phyloP scores from a whole-genome alignment of 2,329 filamentous ascomycete genomes.

The Ophiocordyceps robertsii region DNA sequence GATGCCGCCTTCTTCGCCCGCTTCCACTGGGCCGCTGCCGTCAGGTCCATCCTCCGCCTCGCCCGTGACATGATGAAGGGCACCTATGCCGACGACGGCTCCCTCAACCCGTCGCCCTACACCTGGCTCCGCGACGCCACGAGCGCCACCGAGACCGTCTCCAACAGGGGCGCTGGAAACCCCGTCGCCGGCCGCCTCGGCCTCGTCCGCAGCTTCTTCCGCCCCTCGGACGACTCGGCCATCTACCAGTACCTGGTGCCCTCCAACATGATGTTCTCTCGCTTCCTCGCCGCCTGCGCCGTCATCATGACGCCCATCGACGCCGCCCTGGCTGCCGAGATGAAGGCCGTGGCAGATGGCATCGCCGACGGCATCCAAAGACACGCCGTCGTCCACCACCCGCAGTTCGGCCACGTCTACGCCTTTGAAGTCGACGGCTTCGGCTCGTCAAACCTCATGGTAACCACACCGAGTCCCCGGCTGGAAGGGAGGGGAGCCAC shows the following conservation, averaged over 20 bases:
- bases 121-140: constrained; percentile 64
- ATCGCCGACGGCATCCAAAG: constrained; percentile 56
- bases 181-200: constrained; percentile 70
- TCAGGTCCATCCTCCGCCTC: constrained; percentile 55
- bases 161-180: constrained; percentile 63
- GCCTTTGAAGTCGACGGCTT: constrained; percentile 60
- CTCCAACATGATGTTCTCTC: constrained; percentile 72
- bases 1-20: constrained; percentile 63
- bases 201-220: constrained; percentile 74
- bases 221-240: constrained; percentile 79
- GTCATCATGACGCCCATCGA: constrained; percentile 30
- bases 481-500: background rate
- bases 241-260: constrained; percentile 81
- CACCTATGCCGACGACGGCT: constrained; percentile 53
- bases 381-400: constrained; percentile 51
- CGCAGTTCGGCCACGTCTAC: constrained; percentile 50
- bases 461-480: constrained; percentile 1
- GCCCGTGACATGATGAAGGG: constrained; percentile 58
- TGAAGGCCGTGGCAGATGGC: constrained; percentile 39
- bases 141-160: constrained; percentile 67
- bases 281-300: constrained; percentile 40
- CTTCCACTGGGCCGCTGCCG: constrained; percentile 57
- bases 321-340: constrained; percentile 39
- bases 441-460: constrained; percentile 46
- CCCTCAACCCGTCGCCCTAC: constrained; percentile 48